Evolutionary conservation across 768 basidiomycete genomes (phyloP).

Genomic region (Boletus eberwhitei): DNA sequence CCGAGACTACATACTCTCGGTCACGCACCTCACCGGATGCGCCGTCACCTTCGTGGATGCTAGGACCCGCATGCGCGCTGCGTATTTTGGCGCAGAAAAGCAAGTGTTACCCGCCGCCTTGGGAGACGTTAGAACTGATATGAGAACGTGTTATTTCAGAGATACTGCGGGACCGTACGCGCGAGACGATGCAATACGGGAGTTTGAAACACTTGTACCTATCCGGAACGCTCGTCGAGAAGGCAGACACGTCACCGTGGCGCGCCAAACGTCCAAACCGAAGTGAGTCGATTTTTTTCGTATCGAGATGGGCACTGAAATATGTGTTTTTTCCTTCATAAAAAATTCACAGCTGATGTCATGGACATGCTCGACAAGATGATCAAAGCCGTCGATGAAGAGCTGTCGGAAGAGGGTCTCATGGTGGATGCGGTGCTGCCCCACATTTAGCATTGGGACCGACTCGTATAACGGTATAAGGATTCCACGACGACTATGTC

Average conservation of each 20-base stretch:
- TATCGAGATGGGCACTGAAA: neutral
- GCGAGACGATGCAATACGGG: conserved; percentile 5
- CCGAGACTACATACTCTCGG: neutral
- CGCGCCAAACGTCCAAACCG: conserved; percentile 15
- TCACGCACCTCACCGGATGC: too few species aligned
- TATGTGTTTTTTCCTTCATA: too few species aligned
- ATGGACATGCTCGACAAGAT: conserved; percentile 17
- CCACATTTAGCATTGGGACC: conserved; percentile 19
- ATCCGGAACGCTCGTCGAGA: conserved; percentile 11
- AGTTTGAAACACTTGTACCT: conserved; percentile 18
- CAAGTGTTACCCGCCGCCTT: neutral
- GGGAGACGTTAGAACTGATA: neutral
- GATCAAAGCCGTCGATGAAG: conserved; percentile 17
- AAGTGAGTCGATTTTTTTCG: neutral
- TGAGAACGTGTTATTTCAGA: neutral
- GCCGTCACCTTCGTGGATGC: conserved; percentile 13
- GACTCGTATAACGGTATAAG: neutral
- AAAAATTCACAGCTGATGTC: conserved; percentile 12
- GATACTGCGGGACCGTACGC: conserved; percentile 1
- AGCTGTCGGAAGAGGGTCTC: conserved; percentile 16
- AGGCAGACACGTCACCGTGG: conserved; percentile 15
- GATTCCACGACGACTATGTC: too few species aligned
- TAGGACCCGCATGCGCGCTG: conserved; percentile 25
- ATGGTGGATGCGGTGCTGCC: conserved; percentile 17
- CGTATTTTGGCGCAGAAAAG: conserved; percentile 17